Base-by-base conservation (phyloP, 2,329 filamentous ascomycete genomes). In the Colletotrichum tabaci region DNA sequence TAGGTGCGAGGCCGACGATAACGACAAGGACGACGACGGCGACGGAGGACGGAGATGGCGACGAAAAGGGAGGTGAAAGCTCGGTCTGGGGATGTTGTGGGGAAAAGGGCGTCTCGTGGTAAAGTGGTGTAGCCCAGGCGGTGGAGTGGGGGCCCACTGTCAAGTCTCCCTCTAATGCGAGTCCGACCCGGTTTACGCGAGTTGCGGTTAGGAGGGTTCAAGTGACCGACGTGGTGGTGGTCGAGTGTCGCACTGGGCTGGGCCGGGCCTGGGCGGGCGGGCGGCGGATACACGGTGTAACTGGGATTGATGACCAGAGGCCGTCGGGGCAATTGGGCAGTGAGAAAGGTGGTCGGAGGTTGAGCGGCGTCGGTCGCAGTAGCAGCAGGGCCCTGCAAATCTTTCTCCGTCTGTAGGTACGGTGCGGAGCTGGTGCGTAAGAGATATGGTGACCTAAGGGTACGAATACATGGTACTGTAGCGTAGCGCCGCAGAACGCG, bases 21-120 rank as follows among this genome's bases (percentile, higher is more conserved):
- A 66, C 68, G 49, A 57, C 60, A 50, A 46, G 66, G 56, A 66
- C 68, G 49, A 61, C 60, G 56, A 46, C 70, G 57, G 49, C 49
- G 23, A 64, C 61, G 42, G 40, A 64, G 49, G 55, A 66, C 60
- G 70, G 60, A 61, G 66, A 66, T 46, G 68, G 42, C 68, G 68
- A 68, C 68, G 65, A 68, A 68, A 65, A 42, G 66, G 60, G 66
- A 65, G 66, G 70, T 72, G 70, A 72, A 72, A 72, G 70, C 66
- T 72, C 70, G 70, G 66, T 70, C 70, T 72, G 66, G 70, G 66
- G 66, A 70, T 72, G 66, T 72, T 72, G 70, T 72, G 70, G 70
- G 70, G 70, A 71, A 72, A 72, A 72, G 61, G 70, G 50, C 70
- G 66, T 71, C 65, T 71, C 68, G 68, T 63, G 68, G 68, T 68